A percentile compares a stretch with the other conserved stretches of the same genome.
Conservation (phyloP, 2,329 filamentous ascomycete genomes). For the Paramyrothecium sp. region DNA sequence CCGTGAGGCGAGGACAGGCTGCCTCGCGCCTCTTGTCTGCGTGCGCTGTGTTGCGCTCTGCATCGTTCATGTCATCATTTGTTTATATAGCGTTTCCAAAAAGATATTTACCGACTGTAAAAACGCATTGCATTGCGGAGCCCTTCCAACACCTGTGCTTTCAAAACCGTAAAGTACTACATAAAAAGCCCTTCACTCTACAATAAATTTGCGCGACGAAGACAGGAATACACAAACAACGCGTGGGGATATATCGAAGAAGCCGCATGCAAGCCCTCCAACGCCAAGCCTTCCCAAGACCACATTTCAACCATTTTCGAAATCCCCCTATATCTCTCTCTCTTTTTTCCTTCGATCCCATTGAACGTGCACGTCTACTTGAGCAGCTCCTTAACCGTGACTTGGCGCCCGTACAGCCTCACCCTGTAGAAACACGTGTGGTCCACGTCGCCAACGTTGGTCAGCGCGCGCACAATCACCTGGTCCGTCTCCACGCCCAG, state of each 20-base stretch:
- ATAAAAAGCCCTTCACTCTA: no score
- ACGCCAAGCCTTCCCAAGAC: neutral
- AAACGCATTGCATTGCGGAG: no score
- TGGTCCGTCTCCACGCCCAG: conserved; percentile 49
- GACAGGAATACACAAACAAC: neutral
- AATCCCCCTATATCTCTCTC: neutral
- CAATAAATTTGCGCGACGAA: no score
- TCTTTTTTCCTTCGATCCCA: neutral
- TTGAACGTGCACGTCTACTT: no score
- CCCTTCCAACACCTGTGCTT: no score
- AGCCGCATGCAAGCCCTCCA: neutral
- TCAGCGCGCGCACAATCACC: conserved; percentile 53
- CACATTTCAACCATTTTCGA: neutral
- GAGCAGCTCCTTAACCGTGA: neutral
- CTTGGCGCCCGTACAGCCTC: conserved; percentile 48
- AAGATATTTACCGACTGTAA: no score
- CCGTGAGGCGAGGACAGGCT: conserved; percentile 3
- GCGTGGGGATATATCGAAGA: neutral
- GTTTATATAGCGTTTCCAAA: neutral
- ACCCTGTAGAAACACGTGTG: conserved; percentile 68
- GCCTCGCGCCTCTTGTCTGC: neutral
- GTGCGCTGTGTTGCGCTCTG: neutral
- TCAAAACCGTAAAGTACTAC: no score
- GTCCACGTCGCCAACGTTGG: conserved; percentile 55
- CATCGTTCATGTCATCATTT: neutral